These are phyloP conservation scores for Quercus mongolica DNA, from an alignment of 306 rosid species.

Conservation along the genomic window DNA sequence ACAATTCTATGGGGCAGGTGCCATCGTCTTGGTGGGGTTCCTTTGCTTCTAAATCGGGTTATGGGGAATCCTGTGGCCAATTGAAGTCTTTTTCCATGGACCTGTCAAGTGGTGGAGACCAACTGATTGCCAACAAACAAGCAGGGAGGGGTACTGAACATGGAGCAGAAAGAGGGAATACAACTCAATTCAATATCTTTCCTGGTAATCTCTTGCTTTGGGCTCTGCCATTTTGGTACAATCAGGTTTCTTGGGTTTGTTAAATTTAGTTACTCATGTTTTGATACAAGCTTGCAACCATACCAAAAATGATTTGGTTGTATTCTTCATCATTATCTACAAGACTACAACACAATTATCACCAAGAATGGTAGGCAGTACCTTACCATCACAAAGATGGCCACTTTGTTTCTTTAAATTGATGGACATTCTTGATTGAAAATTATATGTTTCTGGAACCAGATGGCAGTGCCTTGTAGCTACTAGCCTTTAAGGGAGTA, in stretches of 20 bases:
- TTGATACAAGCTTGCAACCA: not conserved
- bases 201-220: slow-evolving; percentile 50
- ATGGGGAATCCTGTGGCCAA: slow-evolving; percentile 63
- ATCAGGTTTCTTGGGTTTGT: not conserved
- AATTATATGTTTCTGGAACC: not conserved
- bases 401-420: not conserved
- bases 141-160: slow-evolving; percentile 49
- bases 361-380: not conserved
- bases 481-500: not conserved
- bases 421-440: not conserved
- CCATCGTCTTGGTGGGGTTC: slow-evolving; percentile 71
- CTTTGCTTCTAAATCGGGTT: slow-evolving; percentile 53
- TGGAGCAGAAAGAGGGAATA: slow-evolving; percentile 47
- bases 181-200: slow-evolving; percentile 64
- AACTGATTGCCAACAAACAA: slow-evolving; percentile 41
- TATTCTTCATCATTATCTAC: not conserved
- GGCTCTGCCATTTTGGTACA: slow-evolving; percentile 1
- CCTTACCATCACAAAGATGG: no score
- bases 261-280: not conserved
- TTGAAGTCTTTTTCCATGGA: slow-evolving; percentile 59
- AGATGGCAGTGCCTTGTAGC: not conserved
- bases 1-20: slow-evolving; percentile 48
- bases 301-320: not conserved
- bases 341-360: not conserved
- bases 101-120: slow-evolving; percentile 43